These are phyloP conservation scores for Cryptococcus jaspeensis DNA, from an alignment of 1,284 basidiomycete genomes.

Conservation along the genomic window DNA sequence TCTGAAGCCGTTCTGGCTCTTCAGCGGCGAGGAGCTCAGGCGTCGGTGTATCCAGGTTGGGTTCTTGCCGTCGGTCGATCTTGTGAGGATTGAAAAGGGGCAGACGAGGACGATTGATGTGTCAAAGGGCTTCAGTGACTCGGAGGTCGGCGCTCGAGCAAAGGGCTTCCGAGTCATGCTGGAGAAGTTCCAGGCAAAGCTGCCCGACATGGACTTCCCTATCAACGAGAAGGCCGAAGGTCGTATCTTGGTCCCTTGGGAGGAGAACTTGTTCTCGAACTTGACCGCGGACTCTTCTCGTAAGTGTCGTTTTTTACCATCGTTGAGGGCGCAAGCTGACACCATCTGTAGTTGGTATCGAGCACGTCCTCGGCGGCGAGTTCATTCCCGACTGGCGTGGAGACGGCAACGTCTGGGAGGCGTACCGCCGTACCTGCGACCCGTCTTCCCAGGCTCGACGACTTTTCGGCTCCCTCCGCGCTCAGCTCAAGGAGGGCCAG, in stretches of 20 bases:
- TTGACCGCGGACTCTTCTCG: conserved; percentile 56
- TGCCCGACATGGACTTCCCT: conserved; percentile 87
- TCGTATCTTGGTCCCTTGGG: conserved; percentile 85
- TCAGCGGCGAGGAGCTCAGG: conserved; percentile 70
- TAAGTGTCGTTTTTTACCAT: conserved; percentile 29
- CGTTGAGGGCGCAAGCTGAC: background rate
- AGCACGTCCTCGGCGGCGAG: conserved; percentile 63
- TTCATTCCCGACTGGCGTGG: conserved; percentile 80
- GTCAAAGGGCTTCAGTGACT: conserved; percentile 61
- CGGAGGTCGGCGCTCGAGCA: conserved; percentile 72
- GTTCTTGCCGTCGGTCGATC: conserved; percentile 73
- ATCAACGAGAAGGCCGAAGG: conserved; percentile 90
- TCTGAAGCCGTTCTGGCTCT: conserved; percentile 72
- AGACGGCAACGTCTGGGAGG: conserved; percentile 84
- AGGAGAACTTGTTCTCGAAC: conserved; percentile 67
- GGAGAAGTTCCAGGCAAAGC: conserved; percentile 65
- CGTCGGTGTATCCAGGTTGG: conserved; percentile 72
- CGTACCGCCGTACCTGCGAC: conserved; percentile 84
- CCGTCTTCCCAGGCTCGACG: conserved; percentile 74
- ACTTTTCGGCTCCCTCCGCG: conserved; percentile 68
- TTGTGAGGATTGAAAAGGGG: conserved; percentile 72
- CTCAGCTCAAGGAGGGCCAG: conserved; percentile 54
- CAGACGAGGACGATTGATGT: conserved; percentile 63
- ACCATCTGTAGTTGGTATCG: conserved; percentile 56
- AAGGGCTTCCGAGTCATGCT: conserved; percentile 73